These are phyloP conservation scores for Petasospora fabianii DNA, from an alignment of 1,139 yeast genomes.

Conservation along the genomic window DNA sequence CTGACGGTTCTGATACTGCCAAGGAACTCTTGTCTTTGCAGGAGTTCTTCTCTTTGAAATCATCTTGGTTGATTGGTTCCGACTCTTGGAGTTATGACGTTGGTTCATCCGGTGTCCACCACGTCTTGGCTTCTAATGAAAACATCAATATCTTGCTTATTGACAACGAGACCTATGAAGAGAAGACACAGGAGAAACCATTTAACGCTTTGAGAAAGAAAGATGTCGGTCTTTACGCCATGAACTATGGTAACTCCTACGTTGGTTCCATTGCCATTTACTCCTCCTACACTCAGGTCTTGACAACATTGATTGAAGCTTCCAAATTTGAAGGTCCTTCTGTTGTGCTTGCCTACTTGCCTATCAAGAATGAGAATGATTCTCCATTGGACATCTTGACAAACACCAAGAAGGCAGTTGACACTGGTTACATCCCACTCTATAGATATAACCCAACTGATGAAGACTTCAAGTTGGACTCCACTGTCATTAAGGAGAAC, in stretches of 20 bases:
- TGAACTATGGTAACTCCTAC: conserved; percentile 87
- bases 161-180: conserved; percentile 81
- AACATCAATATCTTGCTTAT: conserved; percentile 82
- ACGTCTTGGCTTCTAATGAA: conserved; percentile 68
- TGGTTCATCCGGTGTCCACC: conserved; percentile 90
- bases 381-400: conserved; percentile 72
- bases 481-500: conserved; percentile 68
- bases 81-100: conserved; percentile 95
- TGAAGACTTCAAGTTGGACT: conserved; percentile 18
- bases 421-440: conserved; percentile 93
- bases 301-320: conserved; percentile 88
- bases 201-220: conserved; percentile 59
- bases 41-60: conserved; percentile 42
- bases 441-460: conserved; percentile 73
- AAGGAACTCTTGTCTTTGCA: conserved; percentile 43
- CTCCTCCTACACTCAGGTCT: conserved; percentile 87
- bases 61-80: conserved; percentile 87
- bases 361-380: conserved; percentile 63
- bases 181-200: conserved; percentile 28
- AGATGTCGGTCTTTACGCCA: conserved; percentile 91
- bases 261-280: conserved; percentile 95
- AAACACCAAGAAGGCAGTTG: conserved; percentile 88
- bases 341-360: conserved; percentile 84
- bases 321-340: conserved; percentile 88
- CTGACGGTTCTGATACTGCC: conserved; percentile 36